phyloP scores from a whole-genome alignment of 345 rosid species.

The Populus ilicifolia region DNA sequence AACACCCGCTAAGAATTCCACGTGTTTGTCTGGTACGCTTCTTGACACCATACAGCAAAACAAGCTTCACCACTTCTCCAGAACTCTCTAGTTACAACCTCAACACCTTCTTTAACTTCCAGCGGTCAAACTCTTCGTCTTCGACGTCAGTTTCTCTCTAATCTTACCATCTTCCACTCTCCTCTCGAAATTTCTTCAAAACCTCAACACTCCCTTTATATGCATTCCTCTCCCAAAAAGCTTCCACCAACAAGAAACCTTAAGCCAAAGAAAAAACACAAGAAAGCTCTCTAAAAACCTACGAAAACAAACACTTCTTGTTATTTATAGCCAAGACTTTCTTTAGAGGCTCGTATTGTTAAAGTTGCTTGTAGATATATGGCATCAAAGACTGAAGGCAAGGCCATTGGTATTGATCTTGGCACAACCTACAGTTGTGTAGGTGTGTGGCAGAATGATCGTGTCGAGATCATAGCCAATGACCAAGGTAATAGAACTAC shows the following conservation, averaged over 20 bases:
- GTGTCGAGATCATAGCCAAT: conserved; percentile 22
- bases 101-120: background rate
- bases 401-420: conserved; percentile 20
- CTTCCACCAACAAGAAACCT: background rate
- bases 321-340: background rate
- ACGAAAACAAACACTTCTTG: background rate
- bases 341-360: background rate
- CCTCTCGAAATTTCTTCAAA: too few species aligned
- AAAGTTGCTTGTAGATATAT: background rate
- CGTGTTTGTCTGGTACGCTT: too few species aligned
- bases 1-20: too few species aligned
- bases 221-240: background rate
- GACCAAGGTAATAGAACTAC: conserved; percentile 24
- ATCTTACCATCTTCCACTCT: background rate
- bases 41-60: too few species aligned
- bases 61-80: background rate
- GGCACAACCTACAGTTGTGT: conserved; percentile 25
- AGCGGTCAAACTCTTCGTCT: background rate
- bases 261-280: background rate
- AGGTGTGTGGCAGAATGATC: conserved; percentile 20
- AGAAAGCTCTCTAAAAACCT: background rate
- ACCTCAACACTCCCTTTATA: background rate
- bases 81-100: background rate
- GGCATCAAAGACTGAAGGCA: conserved; percentile 19
- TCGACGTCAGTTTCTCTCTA: background rate